Conservation (phyloP, 148 eudicot species). For the Chenopodium album region DNA sequence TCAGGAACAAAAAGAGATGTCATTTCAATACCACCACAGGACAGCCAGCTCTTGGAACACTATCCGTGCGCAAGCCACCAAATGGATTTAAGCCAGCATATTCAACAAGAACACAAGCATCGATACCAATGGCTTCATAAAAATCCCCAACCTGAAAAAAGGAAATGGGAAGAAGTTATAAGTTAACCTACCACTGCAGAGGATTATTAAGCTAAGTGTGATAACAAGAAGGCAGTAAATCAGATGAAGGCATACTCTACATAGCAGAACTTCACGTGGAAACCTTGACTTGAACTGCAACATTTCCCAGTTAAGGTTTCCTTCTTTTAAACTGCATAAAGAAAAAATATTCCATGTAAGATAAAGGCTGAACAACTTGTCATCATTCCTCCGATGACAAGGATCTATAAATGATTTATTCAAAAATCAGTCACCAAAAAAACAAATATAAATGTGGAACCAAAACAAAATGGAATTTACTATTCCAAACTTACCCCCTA, state of each 20-base stretch:
- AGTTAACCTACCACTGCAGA: not conserved
- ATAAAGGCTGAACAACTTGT: conserved; percentile 2
- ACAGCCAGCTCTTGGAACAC: conserved; percentile 95
- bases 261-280: conserved; percentile 93
- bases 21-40: conserved; percentile 76
- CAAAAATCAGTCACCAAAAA: not conserved
- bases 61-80: conserved; percentile 95
- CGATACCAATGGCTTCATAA: conserved; percentile 93
- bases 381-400: not conserved
- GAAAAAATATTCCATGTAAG: conserved; percentile 18
- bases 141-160: conserved; percentile 83
- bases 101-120: conserved; percentile 96
- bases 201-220: conserved; percentile 11
- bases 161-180: not conserved
- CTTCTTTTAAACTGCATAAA: conserved; percentile 80
- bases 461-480: not conserved
- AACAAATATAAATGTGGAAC: not conserved
- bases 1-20: conserved; percentile 14
- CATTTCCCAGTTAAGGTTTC: conserved; percentile 88
- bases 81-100: conserved; percentile 96
- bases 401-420: not conserved
- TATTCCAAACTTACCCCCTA: conserved; percentile 58
- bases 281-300: conserved; percentile 92
- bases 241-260: conserved; percentile 61
- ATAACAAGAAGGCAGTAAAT: not conserved